phyloP scores from a whole-genome alignment of 2,329 filamentous ascomycete genomes.

The Neurospora crassa region DNA sequence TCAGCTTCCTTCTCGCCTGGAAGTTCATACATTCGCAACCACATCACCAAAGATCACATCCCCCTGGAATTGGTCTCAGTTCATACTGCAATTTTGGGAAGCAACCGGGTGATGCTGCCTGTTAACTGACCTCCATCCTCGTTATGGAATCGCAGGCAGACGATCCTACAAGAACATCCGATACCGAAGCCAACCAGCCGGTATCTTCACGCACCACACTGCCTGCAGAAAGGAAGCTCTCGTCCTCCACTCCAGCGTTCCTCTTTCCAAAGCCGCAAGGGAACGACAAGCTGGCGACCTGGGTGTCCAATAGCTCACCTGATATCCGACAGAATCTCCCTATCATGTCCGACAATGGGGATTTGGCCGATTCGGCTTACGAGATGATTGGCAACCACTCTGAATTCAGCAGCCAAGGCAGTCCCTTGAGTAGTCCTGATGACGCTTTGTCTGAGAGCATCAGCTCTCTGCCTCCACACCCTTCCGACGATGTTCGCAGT shows the following conservation, averaged over 20 bases:
- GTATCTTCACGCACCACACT: not conserved
- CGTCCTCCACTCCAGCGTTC: slow-evolving; percentile 38
- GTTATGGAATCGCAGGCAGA: slow-evolving; percentile 43
- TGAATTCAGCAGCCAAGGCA: slow-evolving; percentile 33
- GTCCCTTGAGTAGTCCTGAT: slow-evolving; percentile 37
- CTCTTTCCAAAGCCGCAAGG: slow-evolving; percentile 48
- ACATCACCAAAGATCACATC: not conserved
- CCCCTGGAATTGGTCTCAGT: not conserved
- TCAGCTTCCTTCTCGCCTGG: not conserved
- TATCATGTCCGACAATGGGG: slow-evolving; percentile 35
- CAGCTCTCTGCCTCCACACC: slow-evolving; percentile 38
- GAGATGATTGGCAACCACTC: slow-evolving; percentile 34
- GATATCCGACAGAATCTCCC: slow-evolving; percentile 42
- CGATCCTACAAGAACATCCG: slow-evolving; percentile 3
- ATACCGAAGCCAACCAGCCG: not conserved
- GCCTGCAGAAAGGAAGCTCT: slow-evolving; percentile 15
- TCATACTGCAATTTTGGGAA: not conserved
- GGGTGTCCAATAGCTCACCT: slow-evolving; percentile 48
- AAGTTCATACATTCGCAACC: not conserved
- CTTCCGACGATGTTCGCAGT: slow-evolving; percentile 43
- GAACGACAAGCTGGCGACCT: slow-evolving; percentile 46
- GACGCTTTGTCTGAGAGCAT: slow-evolving; percentile 39
- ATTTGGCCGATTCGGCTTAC: slow-evolving; percentile 45
- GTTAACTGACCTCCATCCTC: slow-evolving; percentile 27
- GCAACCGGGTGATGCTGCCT: not conserved